phyloP scores from a whole-genome alignment of 768 basidiomycete genomes.

The Tephrocybe rancida region DNA sequence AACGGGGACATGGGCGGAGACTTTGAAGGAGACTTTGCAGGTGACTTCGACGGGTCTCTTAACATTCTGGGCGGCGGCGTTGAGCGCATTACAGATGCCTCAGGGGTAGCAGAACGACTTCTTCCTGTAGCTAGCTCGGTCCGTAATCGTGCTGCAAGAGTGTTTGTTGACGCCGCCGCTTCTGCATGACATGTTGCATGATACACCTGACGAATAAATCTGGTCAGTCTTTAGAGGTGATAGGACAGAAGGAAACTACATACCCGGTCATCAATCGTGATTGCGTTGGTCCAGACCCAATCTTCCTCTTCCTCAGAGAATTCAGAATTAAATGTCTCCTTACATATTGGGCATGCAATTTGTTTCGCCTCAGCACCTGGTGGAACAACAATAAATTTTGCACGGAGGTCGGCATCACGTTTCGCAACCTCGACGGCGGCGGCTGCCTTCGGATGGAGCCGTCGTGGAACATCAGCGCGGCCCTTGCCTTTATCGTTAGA shows the following conservation, averaged over 20 bases:
- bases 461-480: conserved; percentile 53
- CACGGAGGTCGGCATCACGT: conserved; percentile 73
- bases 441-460: conserved; percentile 56
- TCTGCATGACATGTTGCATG: conserved; percentile 96
- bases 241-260: conserved; percentile 24
- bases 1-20: conserved; percentile 51
- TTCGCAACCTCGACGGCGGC: conserved; percentile 68
- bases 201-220: conserved; percentile 62
- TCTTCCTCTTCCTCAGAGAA: conserved; percentile 96
- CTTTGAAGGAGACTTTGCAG: conserved; percentile 31
- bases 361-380: conserved; percentile 83
- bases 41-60: conserved; percentile 29
- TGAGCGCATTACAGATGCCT: conserved; percentile 41
- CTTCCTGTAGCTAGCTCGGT: conserved; percentile 60
- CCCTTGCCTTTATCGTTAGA: conserved; percentile 72
- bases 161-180: conserved; percentile 63
- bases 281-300: conserved; percentile 96
- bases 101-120: conserved; percentile 82
- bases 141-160: conserved; percentile 67
- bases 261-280: conserved; percentile 82
- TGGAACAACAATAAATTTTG: conserved; percentile 87
- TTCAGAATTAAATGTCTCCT: conserved; percentile 89
- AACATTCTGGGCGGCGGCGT: conserved; percentile 39
- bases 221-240: neutral
- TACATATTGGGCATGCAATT: conserved; percentile 94